Evolutionary conservation across 208 protist genomes (phyloP).

Genomic region (Balamuthia mandrillaris): DNA sequence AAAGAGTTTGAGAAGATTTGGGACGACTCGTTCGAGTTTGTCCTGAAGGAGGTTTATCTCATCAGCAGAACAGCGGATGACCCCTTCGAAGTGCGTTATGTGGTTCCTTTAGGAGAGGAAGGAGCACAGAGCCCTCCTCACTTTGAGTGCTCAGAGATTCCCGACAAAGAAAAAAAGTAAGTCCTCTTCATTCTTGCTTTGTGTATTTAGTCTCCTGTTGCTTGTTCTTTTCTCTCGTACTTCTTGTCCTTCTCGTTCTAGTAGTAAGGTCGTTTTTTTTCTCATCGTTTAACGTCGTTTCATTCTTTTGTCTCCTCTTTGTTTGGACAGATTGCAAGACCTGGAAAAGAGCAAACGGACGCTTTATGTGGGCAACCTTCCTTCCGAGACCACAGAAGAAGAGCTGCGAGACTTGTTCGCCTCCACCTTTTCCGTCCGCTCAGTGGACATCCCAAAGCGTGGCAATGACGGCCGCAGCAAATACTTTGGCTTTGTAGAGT

Average conservation of each 20-base stretch:
- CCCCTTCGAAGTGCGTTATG: constrained; percentile 21
- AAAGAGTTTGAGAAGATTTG: not conserved
- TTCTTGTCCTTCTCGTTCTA: not conserved
- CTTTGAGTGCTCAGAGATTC: not conserved
- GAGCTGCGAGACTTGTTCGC: not conserved
- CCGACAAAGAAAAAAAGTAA: not conserved
- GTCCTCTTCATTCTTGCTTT: no score
- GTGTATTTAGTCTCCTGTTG: no score
- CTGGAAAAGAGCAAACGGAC: no score
- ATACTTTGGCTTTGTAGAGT: not conserved
- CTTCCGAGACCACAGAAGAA: not conserved
- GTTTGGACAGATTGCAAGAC: no score
- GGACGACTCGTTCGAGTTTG: not conserved
- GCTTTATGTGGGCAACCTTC: constrained; percentile 11
- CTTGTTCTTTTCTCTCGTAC: not conserved
- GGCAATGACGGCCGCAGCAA: not conserved
- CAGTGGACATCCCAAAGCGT: not conserved
- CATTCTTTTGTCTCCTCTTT: no score
- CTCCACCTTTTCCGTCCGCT: no score
- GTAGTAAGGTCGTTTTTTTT: not conserved
- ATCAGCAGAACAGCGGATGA: not conserved
- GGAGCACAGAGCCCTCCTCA: not conserved
- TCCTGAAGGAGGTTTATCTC: not conserved
- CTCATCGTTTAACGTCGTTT: not conserved
- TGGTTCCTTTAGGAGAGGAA: not conserved